phyloP scores from a whole-genome alignment of 106 monocot species.

The Amphibolis antarctica region DNA sequence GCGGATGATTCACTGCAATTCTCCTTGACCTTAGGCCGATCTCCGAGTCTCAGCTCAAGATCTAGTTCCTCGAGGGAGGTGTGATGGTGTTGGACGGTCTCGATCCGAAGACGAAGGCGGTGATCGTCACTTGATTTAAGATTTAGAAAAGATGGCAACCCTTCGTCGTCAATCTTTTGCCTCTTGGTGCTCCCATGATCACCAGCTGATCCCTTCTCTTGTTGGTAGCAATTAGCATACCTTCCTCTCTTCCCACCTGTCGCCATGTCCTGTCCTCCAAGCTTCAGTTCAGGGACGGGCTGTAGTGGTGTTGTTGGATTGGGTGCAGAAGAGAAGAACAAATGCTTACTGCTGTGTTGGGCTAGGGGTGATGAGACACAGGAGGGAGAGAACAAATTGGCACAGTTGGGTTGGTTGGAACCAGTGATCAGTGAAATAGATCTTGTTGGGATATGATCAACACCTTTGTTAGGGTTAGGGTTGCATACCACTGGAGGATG shows the following conservation, averaged over 20 bases:
- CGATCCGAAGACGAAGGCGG: not conserved
- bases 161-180: slow-evolving; percentile 4
- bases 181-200: slow-evolving; percentile 17
- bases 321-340: not conserved
- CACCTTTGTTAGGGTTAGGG: slow-evolving; percentile 13
- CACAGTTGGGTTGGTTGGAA: slow-evolving; percentile 3
- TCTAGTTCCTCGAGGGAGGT: slow-evolving; percentile 38
- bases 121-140: not conserved
- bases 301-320: not conserved
- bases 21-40: slow-evolving; percentile 8
- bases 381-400: slow-evolving; percentile 3
- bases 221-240: too few relatives aligned
- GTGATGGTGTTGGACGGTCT: slow-evolving; percentile 1
- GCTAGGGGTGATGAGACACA: slow-evolving; percentile 5
- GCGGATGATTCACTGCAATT: not conserved
- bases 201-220: too few relatives aligned
- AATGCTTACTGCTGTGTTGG: slow-evolving; percentile 1
- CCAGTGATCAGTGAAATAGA: slow-evolving; percentile 1
- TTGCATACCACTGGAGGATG: slow-evolving; percentile 3
- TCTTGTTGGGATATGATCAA: not conserved
- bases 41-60: slow-evolving; percentile 61
- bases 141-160: not conserved
- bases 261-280: slow-evolving; percentile 19
- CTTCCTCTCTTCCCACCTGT: slow-evolving; percentile 5
- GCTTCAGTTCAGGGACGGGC: slow-evolving; percentile 13